Base-by-base conservation (phyloP, 495 filamentous ascomycete genomes). In the Aspergillus taichungensis region DNA sequence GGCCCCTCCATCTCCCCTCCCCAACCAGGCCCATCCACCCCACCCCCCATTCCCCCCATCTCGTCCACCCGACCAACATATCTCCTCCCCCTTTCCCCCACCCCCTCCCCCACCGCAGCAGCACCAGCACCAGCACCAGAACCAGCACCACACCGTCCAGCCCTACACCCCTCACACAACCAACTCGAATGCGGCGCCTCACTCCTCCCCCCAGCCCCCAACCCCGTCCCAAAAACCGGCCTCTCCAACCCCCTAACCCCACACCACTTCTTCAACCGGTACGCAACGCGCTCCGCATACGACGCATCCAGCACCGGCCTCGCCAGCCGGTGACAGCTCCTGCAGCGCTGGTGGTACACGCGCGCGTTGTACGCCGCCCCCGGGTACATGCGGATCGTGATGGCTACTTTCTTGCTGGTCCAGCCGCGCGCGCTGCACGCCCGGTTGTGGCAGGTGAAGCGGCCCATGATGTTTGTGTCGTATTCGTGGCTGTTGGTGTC, bases 151-250 rank as follows among this genome's bases (percentile, higher is more conserved):
- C 71, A 74, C 61, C 71, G 66, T 27, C 69, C 69, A 31, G 50
- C 59, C 50, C 66, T 74, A 43, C 72, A 77, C 34, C 72, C 73
- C 52, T 75, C 72, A 59, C 72, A 75, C 30, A 71, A 45, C 37
- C 54, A 30, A 8, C 50, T 62, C 39, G 62, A 30, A 47, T 75
- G 72, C 42, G 73, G 72, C 18, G 4, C 18, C 1, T 24, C 18
- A 24, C 18, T 24, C 18, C 18, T 24, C 18, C 45, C 54, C 54
- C 36, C 49, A 58, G 46, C 58, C 67, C 27, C 50, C 12, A 33
- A 11, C 31, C n/a, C 30, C 34, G 24, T 41, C 51, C 18, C 18
- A 2, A 24, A 49, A 34, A 7, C 18, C 6, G 60, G 64, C 24
- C 0, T 34, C 38, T 69, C 55, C 37, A 68, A 24, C 18, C 4